A percentile compares a stretch with the other conserved stretches of the same genome.
Evolutionary conservation across 805 yeast genomes (phyloP).

Genomic region (Lipomyces kockii): DNA sequence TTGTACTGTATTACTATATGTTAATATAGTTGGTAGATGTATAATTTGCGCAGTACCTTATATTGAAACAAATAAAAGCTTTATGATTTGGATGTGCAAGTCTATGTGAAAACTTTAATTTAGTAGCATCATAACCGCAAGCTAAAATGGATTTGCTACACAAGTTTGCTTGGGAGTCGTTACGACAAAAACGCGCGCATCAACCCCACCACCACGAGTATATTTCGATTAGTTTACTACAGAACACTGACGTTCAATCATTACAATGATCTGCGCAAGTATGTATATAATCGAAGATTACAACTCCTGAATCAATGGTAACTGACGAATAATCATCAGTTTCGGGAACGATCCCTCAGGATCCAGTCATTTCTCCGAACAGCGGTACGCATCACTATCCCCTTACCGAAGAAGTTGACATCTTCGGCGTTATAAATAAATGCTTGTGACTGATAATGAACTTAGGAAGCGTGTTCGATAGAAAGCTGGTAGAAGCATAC

Average conservation of each 20-base stretch:
- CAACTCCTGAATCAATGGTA: neutral
- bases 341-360: slow-evolving; percentile 27
- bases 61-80: neutral
- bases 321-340: slow-evolving; percentile 11
- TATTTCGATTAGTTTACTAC: neutral
- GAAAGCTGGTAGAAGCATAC: slow-evolving; percentile 61
- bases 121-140: neutral
- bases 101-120: neutral
- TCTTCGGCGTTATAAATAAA: neutral
- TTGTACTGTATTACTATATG: neutral
- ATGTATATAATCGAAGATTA: neutral
- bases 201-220: neutral
- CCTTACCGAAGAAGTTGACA: neutral
- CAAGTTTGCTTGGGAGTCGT: too few species aligned
- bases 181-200: too few species aligned
- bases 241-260: neutral
- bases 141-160: too few species aligned
- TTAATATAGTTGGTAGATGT: neutral
- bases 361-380: slow-evolving; percentile 32
- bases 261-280: slow-evolving; percentile 7
- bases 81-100: neutral
- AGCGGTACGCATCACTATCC: slow-evolving; percentile 25
- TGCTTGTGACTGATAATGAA: neutral
- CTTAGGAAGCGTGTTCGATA: slow-evolving; percentile 72
- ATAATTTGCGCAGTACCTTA: neutral